A percentile compares a stretch with the other conserved stretches of the same genome.
phyloP scores from a whole-genome alignment of 169 alveolate species.

The Fabrea salina region DNA sequence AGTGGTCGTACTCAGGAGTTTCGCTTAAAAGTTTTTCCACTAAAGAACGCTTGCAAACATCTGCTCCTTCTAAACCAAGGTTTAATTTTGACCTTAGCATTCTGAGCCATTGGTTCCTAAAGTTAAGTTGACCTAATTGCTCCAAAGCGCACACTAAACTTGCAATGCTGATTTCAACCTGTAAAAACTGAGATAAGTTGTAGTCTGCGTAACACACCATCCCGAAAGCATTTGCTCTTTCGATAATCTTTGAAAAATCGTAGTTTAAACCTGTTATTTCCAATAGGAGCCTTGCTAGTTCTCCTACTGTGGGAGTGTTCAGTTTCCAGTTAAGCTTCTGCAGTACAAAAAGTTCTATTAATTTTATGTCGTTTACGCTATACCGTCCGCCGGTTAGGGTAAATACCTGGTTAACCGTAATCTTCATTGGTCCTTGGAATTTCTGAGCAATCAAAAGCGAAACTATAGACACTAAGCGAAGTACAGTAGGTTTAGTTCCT shows the following conservation, averaged over 20 bases:
- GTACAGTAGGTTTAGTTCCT: neutral
- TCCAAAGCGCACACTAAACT: conserved; percentile 27
- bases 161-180: neutral
- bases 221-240: conserved; percentile 9
- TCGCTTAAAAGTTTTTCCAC: neutral
- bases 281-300: neutral
- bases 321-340: conserved; percentile 12
- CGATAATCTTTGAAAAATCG: conserved; percentile 13
- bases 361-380: neutral
- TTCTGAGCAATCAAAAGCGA: neutral
- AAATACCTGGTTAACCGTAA: neutral
- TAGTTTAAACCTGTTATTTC: neutral
- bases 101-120: conserved; percentile 21
- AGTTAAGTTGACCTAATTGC: conserved; percentile 4
- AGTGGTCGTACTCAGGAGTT: neutral
- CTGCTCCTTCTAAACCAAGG: conserved; percentile 4
- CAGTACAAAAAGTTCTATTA: conserved; percentile 14
- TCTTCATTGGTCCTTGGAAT: neutral
- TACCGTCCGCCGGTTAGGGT: neutral
- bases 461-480: neutral
- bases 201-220: neutral
- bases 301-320: conserved; percentile 18
- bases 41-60: conserved; percentile 17
- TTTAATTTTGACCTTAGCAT: neutral
- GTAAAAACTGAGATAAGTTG: neutral